Base-by-base conservation (phyloP, 139 green algal genomes). In the Micractinium sp. region DNA sequence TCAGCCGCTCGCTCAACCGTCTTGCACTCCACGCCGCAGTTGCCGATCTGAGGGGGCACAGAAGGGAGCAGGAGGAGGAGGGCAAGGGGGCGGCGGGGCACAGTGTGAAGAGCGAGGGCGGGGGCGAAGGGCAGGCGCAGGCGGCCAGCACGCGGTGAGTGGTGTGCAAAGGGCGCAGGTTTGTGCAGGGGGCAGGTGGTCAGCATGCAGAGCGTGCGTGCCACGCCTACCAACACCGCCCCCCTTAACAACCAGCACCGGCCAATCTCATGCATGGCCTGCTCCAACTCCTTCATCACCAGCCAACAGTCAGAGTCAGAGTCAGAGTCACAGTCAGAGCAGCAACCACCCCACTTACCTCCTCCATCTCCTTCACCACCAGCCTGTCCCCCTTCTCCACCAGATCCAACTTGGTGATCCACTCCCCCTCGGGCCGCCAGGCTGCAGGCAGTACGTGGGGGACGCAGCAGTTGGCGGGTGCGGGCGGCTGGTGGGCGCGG, bases 361-460 rank as follows among this genome's bases (percentile, higher is more conserved):
- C 29, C 7, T 75, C 85, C 66, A 92, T 94, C 56, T 97, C 94
- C 38, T 94, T 91, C 1, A 97, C 76, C 80, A 93, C 90, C 27
- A 98, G 91, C 85, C 81, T 87, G 29, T 89, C 63, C 0, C 92
- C 94, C 1, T 93, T 47, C 81, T 98, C 94, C 29, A 95, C 92
- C 31, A 98, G 83, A 84, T 99, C 96, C 5, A 96, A 89, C 25
- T 89, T 91, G 0, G 92, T 92, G 20, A 98, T 94, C 97, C 97
- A 99, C 63, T 96, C 91, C 38, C 96, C 96, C 23, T 96, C 93
- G 7, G 85, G 71, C 71, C 71, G 85, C 85, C 85, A 88, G 20
- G 85, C 71, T 73, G 56, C 79, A 60, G 22, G 33, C 47, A 9
- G 47, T 56, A 16, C 9, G 47, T 56, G 7, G 9, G 47, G 47